Evolutionary conservation across 345 rosid genomes (phyloP), one percentile per base, ranked within the genome.

Genomic region (Heritiera fomes): DNA sequence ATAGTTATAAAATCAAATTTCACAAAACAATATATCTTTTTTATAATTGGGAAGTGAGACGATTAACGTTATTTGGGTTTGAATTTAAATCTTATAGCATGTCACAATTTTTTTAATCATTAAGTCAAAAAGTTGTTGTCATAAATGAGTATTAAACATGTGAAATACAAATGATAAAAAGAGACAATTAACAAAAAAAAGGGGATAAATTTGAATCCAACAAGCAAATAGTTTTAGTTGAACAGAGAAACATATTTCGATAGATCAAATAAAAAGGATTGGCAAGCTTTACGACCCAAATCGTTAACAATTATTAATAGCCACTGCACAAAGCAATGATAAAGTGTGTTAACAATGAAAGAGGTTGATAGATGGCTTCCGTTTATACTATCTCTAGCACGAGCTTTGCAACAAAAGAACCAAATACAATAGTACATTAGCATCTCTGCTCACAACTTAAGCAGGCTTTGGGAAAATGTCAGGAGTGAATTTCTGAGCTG

Each of bases 391-490:
- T 9, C 50, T 61, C 1, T 45, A 59, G 8, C 23, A n/a, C 3
- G 11, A 13, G 5, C 8, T 41, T 8, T 18, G 50, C 71, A 41
- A 71, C 75, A 50, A 32, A 32, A 71, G 75, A 50, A 52, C 46
- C 34, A 7, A 76, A 20, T 55, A 34, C 15, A 23, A 13, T 40
- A 20, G 28, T 30, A 15, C 70, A 65, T 34, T 45, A 55, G 10
- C 47, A 30, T 34, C 76, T 68, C 71, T 45, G 78, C 75, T 96
- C 90, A 96, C 90, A 96, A 75, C 92, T 94, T 96, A 2, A 2
- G 99, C 81, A 13, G 92, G 97, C 89, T 92, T 96, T 0, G 99
- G 99, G 91, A 96, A 96, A 80, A 96, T 92, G 81, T 94, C 99
- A 0, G 99, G 99, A 13, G 99, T 92, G 82, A 96, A 90, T 75